Evolutionary conservation across 1,284 basidiomycete genomes (phyloP), one percentile per base, ranked within the genome.

Genomic region (Microbotryomycetes sp.): DNA sequence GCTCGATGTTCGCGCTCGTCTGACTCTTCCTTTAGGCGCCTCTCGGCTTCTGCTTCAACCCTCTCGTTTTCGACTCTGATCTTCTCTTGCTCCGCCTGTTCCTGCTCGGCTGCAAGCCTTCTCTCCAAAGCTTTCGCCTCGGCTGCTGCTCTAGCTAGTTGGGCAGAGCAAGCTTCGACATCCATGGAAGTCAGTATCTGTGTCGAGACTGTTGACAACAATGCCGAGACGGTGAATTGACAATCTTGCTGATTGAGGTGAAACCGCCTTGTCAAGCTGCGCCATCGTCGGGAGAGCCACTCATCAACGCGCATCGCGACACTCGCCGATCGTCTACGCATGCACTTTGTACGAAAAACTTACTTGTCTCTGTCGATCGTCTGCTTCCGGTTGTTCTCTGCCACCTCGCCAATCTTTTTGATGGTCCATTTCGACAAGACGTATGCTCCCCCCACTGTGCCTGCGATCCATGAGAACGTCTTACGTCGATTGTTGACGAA

Each of bases 241-340:
- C 84, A 82, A 73, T 93, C 87, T 65, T 91, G 85, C 69, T 89
- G 86, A 56, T 87, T 91, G 71, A 89, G 85, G 48, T 83, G 79
- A 74, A 92, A 94, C 47, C 92, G 80, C 53, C 85, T 80, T 54
- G 84, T 81, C 28, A 94, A 78, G 70, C 89, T 92, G 65, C 6
- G 2, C 22, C 48, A 19, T 19, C 46, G 42, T 28, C 60, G 47
- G 23, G 50, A 56, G 36, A 25, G 49, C 62, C 19, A 71, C 56
- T 30, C 53, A 30, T 48, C 32, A 58, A 29, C 9, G 42, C 54
- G 53, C 26, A 51, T 51, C 57, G 42, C 56, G 47, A 49, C 25
- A 49, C 25, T 28, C 29, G 51, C 25, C 59, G 46, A 60, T 22
- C 12, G n/a, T 6, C 51, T 31, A n/a, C 46, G 55, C 48, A 48